Conservation (phyloP, 495 filamentous ascomycete species). For the Annulohypoxylon moriforme region DNA sequence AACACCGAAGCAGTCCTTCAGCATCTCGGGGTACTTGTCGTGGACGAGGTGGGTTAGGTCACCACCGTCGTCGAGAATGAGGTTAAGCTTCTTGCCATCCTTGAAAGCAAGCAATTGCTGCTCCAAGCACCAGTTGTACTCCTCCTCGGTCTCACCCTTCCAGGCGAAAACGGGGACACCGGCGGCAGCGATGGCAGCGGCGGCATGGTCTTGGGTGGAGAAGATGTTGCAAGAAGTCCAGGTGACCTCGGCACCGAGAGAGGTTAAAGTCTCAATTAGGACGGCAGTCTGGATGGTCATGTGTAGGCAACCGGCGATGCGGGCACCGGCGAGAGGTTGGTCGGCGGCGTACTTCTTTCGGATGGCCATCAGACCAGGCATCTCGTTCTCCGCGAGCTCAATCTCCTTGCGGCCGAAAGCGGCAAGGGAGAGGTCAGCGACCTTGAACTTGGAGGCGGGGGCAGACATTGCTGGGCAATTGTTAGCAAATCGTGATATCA, state of each 20-base stretch:
- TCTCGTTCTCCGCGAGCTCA: slow-evolving; percentile 98
- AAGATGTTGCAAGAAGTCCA: slow-evolving; percentile 99
- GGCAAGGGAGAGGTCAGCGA: slow-evolving; percentile 96
- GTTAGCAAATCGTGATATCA: slow-evolving; percentile 20
- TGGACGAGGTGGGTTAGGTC: slow-evolving; percentile 97
- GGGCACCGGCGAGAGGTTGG: slow-evolving; percentile 88
- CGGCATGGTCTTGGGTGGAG: slow-evolving; percentile 98
- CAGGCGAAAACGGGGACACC: slow-evolving; percentile 98
- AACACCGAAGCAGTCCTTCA: slow-evolving; percentile 96
- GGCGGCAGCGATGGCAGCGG: slow-evolving; percentile 92
- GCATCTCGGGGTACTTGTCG: slow-evolving; percentile 96
- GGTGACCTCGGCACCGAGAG: slow-evolving; percentile 96
- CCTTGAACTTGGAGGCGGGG: slow-evolving; percentile 94
- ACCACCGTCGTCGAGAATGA: slow-evolving; percentile 99
- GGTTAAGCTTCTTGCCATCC: slow-evolving; percentile 93
- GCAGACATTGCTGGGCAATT: slow-evolving; percentile 65
- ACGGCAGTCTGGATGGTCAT: slow-evolving; percentile 99
- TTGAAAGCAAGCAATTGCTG: slow-evolving; percentile 98
- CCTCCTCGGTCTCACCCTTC: slow-evolving; percentile 99
- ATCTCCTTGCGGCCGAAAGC: slow-evolving; percentile 99
- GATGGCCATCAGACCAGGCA: slow-evolving; percentile 97
- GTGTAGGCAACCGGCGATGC: slow-evolving; percentile 97
- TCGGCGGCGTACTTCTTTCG: slow-evolving; percentile 88
- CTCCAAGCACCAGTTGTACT: slow-evolving; percentile 99
- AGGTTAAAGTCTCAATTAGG: slow-evolving; percentile 94